These are phyloP conservation scores for Mortierella alpina DNA, from an alignment of 192 early-diverging fungal species.

Conservation along the genomic window DNA sequence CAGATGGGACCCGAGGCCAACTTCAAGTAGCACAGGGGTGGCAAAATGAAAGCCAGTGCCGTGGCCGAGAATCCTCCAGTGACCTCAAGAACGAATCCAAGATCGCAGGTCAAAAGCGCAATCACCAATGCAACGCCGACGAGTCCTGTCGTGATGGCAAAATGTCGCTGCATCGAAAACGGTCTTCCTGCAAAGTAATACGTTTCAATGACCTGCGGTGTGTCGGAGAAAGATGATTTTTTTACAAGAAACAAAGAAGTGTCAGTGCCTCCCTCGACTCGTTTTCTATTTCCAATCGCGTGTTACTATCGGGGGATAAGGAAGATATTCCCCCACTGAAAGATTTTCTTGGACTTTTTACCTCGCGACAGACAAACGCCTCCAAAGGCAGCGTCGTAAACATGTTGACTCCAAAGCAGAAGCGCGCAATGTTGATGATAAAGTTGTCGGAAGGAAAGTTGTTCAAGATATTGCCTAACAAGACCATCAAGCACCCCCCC, in stretches of 20 bases:
- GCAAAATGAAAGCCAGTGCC: conserved; percentile 88
- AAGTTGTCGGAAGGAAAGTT: conserved; percentile 84
- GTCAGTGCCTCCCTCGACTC: too few relatives aligned
- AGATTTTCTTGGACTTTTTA: conserved; percentile 16
- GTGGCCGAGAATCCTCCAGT: conserved; percentile 91
- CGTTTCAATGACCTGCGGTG: conserved; percentile 69
- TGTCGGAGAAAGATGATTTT: neutral
- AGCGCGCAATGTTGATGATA: conserved; percentile 87
- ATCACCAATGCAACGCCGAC: conserved; percentile 71
- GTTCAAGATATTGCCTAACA: conserved; percentile 86
- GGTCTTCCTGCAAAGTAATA: conserved; percentile 64
- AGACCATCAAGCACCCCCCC: neutral
- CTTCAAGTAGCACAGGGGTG: conserved; percentile 83
- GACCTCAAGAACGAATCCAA: conserved; percentile 89
- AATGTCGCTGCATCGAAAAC: conserved; percentile 73
- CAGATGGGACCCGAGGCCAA: conserved; percentile 70
- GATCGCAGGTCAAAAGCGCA: conserved; percentile 79
- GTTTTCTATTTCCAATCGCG: too few relatives aligned
- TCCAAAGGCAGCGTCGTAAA: conserved; percentile 94
- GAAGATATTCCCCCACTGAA: neutral
- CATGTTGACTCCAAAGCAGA: conserved; percentile 94
- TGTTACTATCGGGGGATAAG: too few relatives aligned
- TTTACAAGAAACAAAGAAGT: too few relatives aligned
- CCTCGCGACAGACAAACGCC: conserved; percentile 89
- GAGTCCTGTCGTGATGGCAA: conserved; percentile 74